Conservation (phyloP, 257 asterid genomes). For the Solanum piurae region DNA sequence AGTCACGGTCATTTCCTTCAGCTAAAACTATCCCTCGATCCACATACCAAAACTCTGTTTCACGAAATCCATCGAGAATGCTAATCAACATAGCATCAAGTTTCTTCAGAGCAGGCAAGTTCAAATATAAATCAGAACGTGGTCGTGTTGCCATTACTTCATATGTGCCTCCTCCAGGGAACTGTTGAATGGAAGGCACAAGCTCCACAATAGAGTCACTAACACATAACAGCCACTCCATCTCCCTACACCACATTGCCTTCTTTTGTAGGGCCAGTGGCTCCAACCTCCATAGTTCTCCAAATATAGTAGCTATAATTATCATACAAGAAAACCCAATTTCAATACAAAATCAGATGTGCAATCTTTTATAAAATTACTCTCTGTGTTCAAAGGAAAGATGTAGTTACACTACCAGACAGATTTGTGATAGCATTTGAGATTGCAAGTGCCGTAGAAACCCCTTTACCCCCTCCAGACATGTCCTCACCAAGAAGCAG, state of each 20-base stretch:
- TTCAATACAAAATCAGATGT: neutral
- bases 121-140: conserved; percentile 69
- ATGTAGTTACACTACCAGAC: conserved; percentile 37
- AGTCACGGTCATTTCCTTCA: conserved; percentile 35
- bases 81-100: conserved; percentile 88
- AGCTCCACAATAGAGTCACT: conserved; percentile 92
- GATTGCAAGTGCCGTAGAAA: conserved; percentile 85
- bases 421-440: conserved; percentile 95
- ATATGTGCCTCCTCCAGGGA: conserved; percentile 72
- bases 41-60: conserved; percentile 80
- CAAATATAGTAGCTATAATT: conserved; percentile 74
- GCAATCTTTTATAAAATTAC: neutral
- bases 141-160: conserved; percentile 86
- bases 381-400: neutral
- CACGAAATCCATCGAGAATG: conserved; percentile 78
- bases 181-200: conserved; percentile 75
- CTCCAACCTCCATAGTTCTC: conserved; percentile 95
- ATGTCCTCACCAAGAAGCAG: conserved; percentile 95
- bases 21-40: conserved; percentile 64
- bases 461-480: conserved; percentile 99
- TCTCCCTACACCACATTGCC: conserved; percentile 91
- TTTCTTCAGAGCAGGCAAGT: conserved; percentile 94
- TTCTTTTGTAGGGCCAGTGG: conserved; percentile 80
- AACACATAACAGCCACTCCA: conserved; percentile 87
- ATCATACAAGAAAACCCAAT: neutral